Evolutionary conservation across 2,329 filamentous ascomycete species (phyloP).

Genomic region (Epichloe aotearoae): DNA sequence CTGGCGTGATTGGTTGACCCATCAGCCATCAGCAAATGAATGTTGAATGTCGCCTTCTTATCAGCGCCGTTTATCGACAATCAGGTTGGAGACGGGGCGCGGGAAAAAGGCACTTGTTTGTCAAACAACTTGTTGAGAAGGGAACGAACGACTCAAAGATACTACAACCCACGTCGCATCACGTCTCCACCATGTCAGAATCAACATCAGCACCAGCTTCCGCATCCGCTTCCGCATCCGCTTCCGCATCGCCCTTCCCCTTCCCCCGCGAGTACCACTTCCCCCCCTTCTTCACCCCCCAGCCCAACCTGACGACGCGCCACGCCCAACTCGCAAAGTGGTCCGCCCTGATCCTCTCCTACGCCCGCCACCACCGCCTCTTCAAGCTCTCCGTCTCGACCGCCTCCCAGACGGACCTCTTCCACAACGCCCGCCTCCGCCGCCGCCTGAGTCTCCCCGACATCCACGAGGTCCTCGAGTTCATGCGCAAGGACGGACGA

Average conservation of each 20-base stretch:
- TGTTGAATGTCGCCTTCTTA: neutral
- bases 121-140: too few relatives aligned
- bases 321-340: constrained; percentile 72
- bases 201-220: too few relatives aligned
- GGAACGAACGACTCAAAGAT: too few relatives aligned
- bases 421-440: constrained; percentile 42
- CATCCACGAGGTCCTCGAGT: constrained; percentile 44
- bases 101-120: too few relatives aligned
- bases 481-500: constrained; percentile 44
- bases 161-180: neutral
- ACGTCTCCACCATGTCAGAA: neutral
- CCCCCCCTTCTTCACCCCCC: constrained; percentile 72
- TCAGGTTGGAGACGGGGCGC: too few relatives aligned
- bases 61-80: neutral
- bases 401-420: constrained; percentile 40
- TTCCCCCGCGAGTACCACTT: constrained; percentile 59
- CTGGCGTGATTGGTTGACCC: neutral
- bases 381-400: constrained; percentile 58
- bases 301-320: constrained; percentile 60
- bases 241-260: neutral
- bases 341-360: constrained; percentile 72
- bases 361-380: constrained; percentile 65
- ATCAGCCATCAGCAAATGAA: neutral
- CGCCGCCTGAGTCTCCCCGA: constrained; percentile 37
- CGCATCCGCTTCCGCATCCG: neutral